phyloP scores from a whole-genome alignment of 441 rosid species.

The Gossypium aridum region DNA sequence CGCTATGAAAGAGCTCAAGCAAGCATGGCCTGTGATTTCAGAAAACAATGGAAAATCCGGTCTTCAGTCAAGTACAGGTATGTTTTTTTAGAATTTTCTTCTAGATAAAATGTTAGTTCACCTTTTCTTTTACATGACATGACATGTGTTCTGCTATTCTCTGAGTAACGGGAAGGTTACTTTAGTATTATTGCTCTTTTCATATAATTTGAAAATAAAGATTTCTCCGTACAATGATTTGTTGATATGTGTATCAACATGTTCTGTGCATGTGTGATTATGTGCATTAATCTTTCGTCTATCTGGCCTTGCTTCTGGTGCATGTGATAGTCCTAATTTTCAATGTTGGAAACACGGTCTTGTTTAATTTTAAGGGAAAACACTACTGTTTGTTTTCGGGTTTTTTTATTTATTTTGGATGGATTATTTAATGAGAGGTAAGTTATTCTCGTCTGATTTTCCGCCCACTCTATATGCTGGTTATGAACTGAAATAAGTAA shows the following conservation, averaged over 20 bases:
- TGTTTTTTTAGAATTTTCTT: slow-evolving; percentile 12
- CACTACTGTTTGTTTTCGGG: not conserved
- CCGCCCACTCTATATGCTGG: not conserved
- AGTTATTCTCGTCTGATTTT: not conserved
- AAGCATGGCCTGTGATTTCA: slow-evolving; percentile 41
- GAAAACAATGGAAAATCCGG: slow-evolving; percentile 50
- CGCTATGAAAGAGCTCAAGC: slow-evolving; percentile 30
- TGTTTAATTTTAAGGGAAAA: not conserved
- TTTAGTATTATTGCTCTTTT: not conserved
- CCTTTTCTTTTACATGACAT: not conserved
- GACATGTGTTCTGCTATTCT: not conserved
- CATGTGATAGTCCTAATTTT: not conserved
- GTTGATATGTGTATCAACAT: not conserved
- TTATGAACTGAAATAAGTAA: not conserved
- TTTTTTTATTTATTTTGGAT: not conserved
- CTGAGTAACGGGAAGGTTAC: not conserved
- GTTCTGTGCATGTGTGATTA: not conserved
- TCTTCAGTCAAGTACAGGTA: slow-evolving; percentile 32
- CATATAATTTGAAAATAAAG: slow-evolving; percentile 10
- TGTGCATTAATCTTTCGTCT: not conserved
- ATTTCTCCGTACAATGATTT: not conserved
- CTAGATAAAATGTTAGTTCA: not conserved
- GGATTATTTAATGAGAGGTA: not conserved
- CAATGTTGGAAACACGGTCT: not conserved
- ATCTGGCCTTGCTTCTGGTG: not conserved